Evolutionary conservation across 1,284 basidiomycete genomes (phyloP).

Genomic region (Heterobasidion parviporum): DNA sequence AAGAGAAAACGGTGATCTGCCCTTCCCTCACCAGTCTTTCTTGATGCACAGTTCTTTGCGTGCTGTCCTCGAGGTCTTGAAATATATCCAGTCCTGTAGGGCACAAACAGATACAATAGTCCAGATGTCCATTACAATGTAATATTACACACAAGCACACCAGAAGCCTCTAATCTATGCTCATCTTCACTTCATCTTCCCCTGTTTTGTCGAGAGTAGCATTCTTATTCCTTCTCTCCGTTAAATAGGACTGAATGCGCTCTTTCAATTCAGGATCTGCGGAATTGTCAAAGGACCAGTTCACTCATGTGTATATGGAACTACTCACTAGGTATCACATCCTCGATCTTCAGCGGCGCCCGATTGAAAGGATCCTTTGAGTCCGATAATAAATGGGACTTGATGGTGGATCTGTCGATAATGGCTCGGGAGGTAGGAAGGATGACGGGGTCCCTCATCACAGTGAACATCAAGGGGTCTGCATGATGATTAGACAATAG

Average conservation of each 20-base stretch:
- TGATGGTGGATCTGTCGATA: constrained; percentile 91
- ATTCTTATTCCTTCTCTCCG: constrained; percentile 36
- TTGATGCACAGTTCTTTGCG: not conserved
- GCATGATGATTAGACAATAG: not conserved
- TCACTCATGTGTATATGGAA: not conserved
- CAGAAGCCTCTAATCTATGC: constrained; percentile 14
- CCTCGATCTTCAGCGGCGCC: constrained; percentile 69
- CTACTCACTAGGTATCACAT: constrained; percentile 66
- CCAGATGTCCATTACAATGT: not conserved
- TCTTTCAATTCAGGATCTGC: constrained; percentile 54
- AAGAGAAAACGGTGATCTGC: constrained; percentile 10
- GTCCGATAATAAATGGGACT: constrained; percentile 90
- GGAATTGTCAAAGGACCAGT: not conserved
- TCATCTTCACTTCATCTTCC: constrained; percentile 26
- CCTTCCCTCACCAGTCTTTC: not conserved
- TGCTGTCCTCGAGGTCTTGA: not conserved
- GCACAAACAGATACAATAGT: not conserved
- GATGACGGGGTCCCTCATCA: constrained; percentile 96
- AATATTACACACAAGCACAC: not conserved
- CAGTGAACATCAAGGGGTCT: constrained; percentile 90
- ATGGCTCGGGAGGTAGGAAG: constrained; percentile 79
- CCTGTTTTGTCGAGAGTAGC: constrained; percentile 19
- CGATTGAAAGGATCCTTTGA: constrained; percentile 90
- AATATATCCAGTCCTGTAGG: too few relatives aligned
- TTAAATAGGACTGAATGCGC: constrained; percentile 53